Evolutionary conservation across 192 early-diverging fungal species (phyloP), one percentile per base, ranked within the genome.

Genomic region (Funneliformis geosporum): DNA sequence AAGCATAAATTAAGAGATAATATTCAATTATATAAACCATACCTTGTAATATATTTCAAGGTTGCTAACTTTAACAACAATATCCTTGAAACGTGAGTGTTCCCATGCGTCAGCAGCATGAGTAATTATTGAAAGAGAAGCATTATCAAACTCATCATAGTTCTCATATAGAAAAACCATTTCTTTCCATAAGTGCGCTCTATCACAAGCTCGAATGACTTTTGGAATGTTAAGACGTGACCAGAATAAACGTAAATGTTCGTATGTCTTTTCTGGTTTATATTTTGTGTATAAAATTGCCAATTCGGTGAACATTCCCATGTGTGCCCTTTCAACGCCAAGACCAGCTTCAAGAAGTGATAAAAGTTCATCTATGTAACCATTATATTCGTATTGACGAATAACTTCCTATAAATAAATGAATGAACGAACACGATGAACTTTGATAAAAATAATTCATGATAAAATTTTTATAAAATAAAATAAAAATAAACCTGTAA

Each of bases 291-390:
- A 99, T 80, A 98, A 86, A 72, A 99, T 95, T 8, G 96, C 96
- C 60, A 99, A 87, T 87, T 99, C 98, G 0, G 98, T 99, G 82
- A 99, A 99, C 98, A 99, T 99, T 71, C 98, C 98, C 98, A 99
- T 99, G 82, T 99, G 98, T 10, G 98, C 98, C 73, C 98, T 92
- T 86, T 99, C 98, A 75, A 99, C 84, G 18, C 96, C 96, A 21
- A 99, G 84, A 74, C 97, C 97, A 60, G 94, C 92, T 89, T 99
- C 97, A 43, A 99, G 86, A 69, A 99, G 83, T 28, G 87, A 81
- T 79, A 98, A 95, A 55, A 98, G 85, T 89, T 99, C 96, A 61
- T 96, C 93, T 80, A 98, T 94, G 85, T 94, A 89, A 46, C 98
- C 98, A 67, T 90, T 90, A 46, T 86, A 70, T 84, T 99, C 97